These are phyloP conservation scores for Cordyceps fumosorosea DNA, from an alignment of 2,329 filamentous ascomycete genomes.

Conservation along the genomic window DNA sequence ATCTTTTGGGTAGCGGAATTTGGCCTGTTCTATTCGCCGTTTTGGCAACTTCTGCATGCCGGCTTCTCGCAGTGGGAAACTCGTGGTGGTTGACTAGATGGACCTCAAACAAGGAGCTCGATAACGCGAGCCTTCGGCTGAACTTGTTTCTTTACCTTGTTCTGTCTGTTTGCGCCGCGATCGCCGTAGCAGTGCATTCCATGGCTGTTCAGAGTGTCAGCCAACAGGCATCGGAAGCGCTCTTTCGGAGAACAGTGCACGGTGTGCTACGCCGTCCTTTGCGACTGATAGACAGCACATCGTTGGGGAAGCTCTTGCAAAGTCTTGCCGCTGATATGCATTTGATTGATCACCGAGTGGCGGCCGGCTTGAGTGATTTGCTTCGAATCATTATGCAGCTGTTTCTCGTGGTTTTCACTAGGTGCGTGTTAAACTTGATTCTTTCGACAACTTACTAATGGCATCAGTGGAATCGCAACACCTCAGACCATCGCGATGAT, in stretches of 20 bases:
- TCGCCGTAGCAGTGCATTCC: constrained; percentile 4
- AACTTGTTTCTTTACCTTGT: constrained; percentile 8
- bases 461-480: neutral
- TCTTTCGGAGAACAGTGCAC: neutral
- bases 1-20: constrained; percentile 1
- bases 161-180: neutral
- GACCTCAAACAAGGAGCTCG: neutral
- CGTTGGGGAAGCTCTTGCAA: constrained; percentile 6
- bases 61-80: constrained; percentile 4
- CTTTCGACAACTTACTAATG: neutral
- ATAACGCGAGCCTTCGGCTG: neutral
- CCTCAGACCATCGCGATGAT: neutral
- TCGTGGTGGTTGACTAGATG: constrained; percentile 14
- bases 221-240: neutral
- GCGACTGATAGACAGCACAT: constrained; percentile 10
- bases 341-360: constrained; percentile 10
- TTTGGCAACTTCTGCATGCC: neutral
- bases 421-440: neutral
- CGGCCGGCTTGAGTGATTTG: constrained; percentile 2
- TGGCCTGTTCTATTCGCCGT: neutral
- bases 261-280: constrained; percentile 1
- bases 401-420: constrained; percentile 30
- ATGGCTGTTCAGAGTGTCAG: constrained; percentile 4
- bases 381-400: constrained; percentile 2
- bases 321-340: constrained; percentile 10